Conservation (phyloP, 768 basidiomycete species). For the Tylopilus rubrobrunneus region DNA sequence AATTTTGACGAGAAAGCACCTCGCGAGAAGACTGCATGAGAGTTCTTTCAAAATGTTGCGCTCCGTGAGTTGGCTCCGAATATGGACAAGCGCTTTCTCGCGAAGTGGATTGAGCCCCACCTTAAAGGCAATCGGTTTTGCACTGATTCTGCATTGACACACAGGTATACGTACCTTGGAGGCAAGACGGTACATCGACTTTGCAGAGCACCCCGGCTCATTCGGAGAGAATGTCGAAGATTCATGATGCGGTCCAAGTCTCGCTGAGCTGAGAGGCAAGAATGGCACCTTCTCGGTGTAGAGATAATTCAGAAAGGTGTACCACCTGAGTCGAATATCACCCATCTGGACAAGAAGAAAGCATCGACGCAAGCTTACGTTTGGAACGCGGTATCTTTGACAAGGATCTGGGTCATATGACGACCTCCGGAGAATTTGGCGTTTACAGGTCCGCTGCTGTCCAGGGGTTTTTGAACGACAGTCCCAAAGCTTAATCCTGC, state of each 20-base stretch:
- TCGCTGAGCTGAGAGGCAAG: constrained; percentile 24
- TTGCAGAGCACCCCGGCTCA: constrained; percentile 33
- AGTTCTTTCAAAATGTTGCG: constrained; percentile 26
- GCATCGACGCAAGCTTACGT: constrained; percentile 13
- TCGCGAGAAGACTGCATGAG: constrained; percentile 16
- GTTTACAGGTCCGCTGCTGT: no score
- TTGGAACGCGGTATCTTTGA: constrained; percentile 28
- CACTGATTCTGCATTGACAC: no score
- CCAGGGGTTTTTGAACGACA: no score
- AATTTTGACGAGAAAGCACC: neutral
- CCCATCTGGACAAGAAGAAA: no score
- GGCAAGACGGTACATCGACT: constrained; percentile 45
- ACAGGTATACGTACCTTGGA: constrained; percentile 28
- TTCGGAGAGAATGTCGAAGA: neutral
- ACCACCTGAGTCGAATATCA: constrained; percentile 27
- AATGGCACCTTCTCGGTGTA: constrained; percentile 34
- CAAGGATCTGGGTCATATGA: constrained; percentile 11
- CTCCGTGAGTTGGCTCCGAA: constrained; percentile 13
- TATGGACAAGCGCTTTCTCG: constrained; percentile 11
- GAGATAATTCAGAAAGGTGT: constrained; percentile 38
- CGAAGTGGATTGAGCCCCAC: constrained; percentile 18
- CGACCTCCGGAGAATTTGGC: constrained; percentile 10
- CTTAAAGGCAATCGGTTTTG: neutral
- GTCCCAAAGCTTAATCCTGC: neutral
- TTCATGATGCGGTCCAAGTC: neutral